phyloP scores from a whole-genome alignment of 2,329 filamentous ascomycete genomes.

The Aspergillus oerlinghausenensis region DNA sequence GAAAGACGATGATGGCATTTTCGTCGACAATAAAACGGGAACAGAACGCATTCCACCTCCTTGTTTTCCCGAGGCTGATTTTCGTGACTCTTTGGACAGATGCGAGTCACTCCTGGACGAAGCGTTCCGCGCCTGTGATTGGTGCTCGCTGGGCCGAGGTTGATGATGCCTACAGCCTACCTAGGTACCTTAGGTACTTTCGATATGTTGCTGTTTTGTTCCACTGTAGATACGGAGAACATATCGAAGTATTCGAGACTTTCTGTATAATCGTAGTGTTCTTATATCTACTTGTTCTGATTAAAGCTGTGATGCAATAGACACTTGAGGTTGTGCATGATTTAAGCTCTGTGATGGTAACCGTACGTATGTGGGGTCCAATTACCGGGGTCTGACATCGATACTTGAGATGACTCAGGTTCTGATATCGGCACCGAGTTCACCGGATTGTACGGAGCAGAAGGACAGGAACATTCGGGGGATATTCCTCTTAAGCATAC shows the following conservation, averaged over 20 bases:
- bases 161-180: background rate
- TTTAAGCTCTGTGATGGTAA: background rate
- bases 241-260: no score
- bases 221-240: background rate
- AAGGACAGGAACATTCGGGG: background rate
- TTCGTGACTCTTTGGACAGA: slow-evolving; percentile 14
- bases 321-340: background rate
- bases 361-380: background rate
- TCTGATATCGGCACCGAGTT: background rate
- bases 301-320: no score
- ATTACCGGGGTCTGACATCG: background rate
- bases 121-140: slow-evolving; percentile 5
- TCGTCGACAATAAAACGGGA: slow-evolving; percentile 10
- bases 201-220: background rate
- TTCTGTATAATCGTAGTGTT: no score
- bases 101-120: background rate
- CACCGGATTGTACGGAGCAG: background rate
- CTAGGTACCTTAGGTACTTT: background rate
- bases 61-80: slow-evolving; percentile 27
- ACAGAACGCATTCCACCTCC: slow-evolving; percentile 8
- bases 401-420: background rate
- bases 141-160: slow-evolving; percentile 7
- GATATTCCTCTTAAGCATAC: background rate
- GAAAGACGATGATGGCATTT: background rate
- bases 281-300: no score